Percentiles rank a stretch among this genome's conserved stretches.
Conservation (phyloP, 2,329 filamentous ascomycete species). For the Colletotrichum cereale region DNA sequence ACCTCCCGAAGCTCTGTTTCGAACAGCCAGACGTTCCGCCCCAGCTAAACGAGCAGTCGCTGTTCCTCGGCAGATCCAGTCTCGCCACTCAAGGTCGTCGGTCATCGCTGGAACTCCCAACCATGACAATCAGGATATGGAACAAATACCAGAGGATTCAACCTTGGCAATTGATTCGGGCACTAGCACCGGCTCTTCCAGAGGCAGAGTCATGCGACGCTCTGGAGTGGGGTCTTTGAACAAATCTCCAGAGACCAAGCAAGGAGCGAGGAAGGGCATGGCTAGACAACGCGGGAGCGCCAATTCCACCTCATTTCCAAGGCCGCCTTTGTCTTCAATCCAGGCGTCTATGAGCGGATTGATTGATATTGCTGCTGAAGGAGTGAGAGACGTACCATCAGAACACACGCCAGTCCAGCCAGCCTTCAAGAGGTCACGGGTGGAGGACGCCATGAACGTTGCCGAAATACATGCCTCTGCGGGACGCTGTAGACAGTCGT, state of each 20-base stretch:
- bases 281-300: not conserved
- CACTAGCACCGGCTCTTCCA: not conserved
- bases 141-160: not conserved
- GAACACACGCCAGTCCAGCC: conserved; percentile 23
- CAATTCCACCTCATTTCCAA: not conserved
- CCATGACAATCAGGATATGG: not conserved
- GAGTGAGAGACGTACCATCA: conserved; percentile 32
- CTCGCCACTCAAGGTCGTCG: not conserved
- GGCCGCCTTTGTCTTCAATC: conserved; percentile 1
- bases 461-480: not conserved
- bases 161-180: too few species aligned
- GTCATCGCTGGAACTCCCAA: not conserved
- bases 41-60: conserved; percentile 3
- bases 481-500: not conserved
- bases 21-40: conserved; percentile 8
- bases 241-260: conserved; percentile 7
- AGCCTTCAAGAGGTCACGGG: conserved; percentile 2
- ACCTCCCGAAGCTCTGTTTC: conserved; percentile 1
- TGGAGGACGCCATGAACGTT: conserved; percentile 6
- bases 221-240: not conserved
- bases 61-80: conserved; percentile 14
- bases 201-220: conserved; percentile 5
- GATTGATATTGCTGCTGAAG: conserved; percentile 22
- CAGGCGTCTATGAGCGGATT: conserved; percentile 15
- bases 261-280: conserved; percentile 1